Evolutionary conservation across 768 basidiomycete species (phyloP).

Genomic region (Pilatotrama ljubarskyi): DNA sequence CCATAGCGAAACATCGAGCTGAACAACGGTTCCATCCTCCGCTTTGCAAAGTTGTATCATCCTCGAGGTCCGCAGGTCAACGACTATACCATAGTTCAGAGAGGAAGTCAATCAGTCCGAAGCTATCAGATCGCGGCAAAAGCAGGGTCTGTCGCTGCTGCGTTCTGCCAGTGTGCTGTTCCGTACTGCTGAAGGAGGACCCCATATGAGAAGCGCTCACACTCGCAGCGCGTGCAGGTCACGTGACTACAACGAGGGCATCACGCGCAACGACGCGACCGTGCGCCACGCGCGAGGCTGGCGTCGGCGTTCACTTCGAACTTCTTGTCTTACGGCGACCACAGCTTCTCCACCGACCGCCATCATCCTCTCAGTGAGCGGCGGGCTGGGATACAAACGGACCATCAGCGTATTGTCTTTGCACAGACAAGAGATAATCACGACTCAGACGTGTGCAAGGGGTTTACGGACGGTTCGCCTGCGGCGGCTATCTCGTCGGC

Average conservation of each 20-base stretch:
- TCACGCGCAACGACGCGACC: constrained; percentile 1
- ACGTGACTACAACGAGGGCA: neutral
- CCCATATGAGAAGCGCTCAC: neutral
- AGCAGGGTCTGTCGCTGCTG: neutral
- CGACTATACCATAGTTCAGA: neutral
- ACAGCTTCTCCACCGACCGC: neutral
- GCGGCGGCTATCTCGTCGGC: too few species aligned
- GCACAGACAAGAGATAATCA: neutral
- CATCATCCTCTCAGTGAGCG: neutral
- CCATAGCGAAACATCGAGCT: constrained; percentile 65
- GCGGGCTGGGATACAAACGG: neutral
- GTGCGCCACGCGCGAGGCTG: neutral
- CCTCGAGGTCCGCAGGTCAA: neutral
- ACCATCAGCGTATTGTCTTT: neutral
- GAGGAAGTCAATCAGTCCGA: neutral
- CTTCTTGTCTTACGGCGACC: constrained; percentile 1
- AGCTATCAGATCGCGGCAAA: neutral
- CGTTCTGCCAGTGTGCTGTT: too few species aligned
- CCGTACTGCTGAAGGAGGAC: neutral
- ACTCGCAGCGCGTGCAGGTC: constrained; percentile 2
- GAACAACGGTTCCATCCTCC: constrained; percentile 40
- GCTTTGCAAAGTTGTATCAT: constrained; percentile 45
- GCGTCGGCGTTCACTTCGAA: neutral
- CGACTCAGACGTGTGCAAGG: too few species aligned
- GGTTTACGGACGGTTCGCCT: too few species aligned